Conservation (phyloP, 495 filamentous ascomycete genomes). For the Hypomontagnella submonticulosa region DNA sequence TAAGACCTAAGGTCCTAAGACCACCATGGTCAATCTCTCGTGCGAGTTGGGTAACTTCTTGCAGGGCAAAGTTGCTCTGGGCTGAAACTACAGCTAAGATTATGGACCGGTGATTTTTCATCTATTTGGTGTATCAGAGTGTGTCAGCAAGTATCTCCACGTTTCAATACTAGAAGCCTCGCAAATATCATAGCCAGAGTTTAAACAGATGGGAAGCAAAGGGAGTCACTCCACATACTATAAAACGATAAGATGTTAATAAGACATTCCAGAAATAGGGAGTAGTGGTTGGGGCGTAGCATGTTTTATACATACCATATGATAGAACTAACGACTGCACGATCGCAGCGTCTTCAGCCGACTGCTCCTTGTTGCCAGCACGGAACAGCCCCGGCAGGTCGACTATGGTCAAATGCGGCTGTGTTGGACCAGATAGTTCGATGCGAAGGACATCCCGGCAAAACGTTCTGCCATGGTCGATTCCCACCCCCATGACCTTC, state of each 20-base stretch:
- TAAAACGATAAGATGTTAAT: no score
- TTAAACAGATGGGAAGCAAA: no score
- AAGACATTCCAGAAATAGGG: no score
- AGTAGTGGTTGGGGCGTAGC: no score
- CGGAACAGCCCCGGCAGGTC: slow-evolving; percentile 75
- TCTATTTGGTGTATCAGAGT: slow-evolving; percentile 38
- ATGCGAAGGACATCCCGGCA: slow-evolving; percentile 74
- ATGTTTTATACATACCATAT: slow-evolving; percentile 51
- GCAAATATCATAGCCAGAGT: no score
- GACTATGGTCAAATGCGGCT: slow-evolving; percentile 74
- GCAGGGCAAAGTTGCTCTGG: slow-evolving; percentile 69
- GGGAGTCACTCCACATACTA: no score
- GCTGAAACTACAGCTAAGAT: slow-evolving; percentile 74
- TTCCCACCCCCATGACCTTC: slow-evolving; percentile 62
- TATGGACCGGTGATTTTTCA: slow-evolving; percentile 67
- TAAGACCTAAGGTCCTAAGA: slow-evolving; percentile 81
- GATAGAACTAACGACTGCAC: slow-evolving; percentile 63
- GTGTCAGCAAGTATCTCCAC: no score
- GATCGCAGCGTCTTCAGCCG: slow-evolving; percentile 60
- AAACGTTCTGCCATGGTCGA: slow-evolving; percentile 57
- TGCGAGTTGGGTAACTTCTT: slow-evolving; percentile 76
- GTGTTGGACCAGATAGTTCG: slow-evolving; percentile 71
- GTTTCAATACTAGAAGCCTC: no score
- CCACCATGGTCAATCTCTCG: slow-evolving; percentile 79
- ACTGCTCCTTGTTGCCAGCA: slow-evolving; percentile 61